These are phyloP conservation scores for Hypoxylon sp. DNA, from an alignment of 2,329 filamentous ascomycete species.

Conservation along the genomic window DNA sequence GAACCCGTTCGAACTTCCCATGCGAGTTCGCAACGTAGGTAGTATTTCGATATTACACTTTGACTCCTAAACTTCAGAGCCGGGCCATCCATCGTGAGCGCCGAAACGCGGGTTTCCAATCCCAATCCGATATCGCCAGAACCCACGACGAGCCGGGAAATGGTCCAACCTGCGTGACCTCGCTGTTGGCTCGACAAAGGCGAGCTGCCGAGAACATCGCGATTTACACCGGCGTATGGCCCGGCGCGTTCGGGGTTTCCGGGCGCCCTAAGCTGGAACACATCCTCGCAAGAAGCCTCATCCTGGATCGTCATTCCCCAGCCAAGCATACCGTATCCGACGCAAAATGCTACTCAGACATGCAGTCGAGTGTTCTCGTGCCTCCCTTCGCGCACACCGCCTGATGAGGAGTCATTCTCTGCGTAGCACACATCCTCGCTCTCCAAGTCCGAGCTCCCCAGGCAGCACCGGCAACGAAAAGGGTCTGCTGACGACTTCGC, in stretches of 20 bases:
- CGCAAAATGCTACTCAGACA: slow-evolving; percentile 26
- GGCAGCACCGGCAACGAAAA: slow-evolving; percentile 28
- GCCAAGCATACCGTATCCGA: neutral
- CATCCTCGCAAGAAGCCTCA: slow-evolving; percentile 5
- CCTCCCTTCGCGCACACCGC: slow-evolving; percentile 26
- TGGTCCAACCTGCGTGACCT: slow-evolving; percentile 8
- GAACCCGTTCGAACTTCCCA: neutral
- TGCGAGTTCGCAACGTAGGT: slow-evolving; percentile 29
- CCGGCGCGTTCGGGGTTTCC: slow-evolving; percentile 26
- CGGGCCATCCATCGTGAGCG: neutral
- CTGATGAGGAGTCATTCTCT: slow-evolving; percentile 28
- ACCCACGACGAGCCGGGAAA: neutral
- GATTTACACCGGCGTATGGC: slow-evolving; percentile 23
- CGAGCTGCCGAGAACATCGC: slow-evolving; percentile 23
- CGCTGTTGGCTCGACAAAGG: slow-evolving; percentile 15
- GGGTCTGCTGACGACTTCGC: slow-evolving; percentile 27
- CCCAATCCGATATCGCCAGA: slow-evolving; percentile 32
- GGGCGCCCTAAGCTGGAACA: slow-evolving; percentile 10
- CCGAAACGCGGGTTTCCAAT: slow-evolving; percentile 14
- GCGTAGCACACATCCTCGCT: slow-evolving; percentile 14
- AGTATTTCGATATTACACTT: slow-evolving; percentile 22
- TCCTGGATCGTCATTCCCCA: slow-evolving; percentile 3
- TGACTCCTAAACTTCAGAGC: slow-evolving; percentile 4
- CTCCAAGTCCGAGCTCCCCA: neutral
- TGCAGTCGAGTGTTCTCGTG: slow-evolving; percentile 26